phyloP scores from a whole-genome alignment of 2,329 filamentous ascomycete species.

The Fusarium sp. region DNA sequence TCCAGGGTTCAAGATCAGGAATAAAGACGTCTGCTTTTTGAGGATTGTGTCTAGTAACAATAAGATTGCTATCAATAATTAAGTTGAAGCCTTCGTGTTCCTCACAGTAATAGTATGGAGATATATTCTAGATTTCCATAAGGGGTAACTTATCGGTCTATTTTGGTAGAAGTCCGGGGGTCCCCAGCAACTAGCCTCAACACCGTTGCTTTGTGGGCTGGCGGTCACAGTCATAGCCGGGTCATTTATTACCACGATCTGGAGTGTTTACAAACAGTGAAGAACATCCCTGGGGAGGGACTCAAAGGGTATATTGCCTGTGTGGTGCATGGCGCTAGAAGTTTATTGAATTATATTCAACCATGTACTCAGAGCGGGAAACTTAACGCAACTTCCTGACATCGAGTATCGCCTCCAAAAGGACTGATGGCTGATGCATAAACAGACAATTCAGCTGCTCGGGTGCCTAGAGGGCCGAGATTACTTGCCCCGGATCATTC shows the following conservation, averaged over 20 bases:
- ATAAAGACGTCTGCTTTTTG: not conserved
- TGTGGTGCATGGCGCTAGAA: not conserved
- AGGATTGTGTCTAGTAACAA: not conserved
- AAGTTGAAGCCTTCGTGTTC: not conserved
- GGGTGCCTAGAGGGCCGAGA: conserved; percentile 39
- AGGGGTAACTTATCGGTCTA: not conserved
- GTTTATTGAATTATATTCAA: not conserved
- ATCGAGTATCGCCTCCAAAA: not conserved
- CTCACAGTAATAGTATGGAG: not conserved
- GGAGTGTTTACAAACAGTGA: not conserved
- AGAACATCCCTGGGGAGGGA: not conserved
- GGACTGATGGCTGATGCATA: conserved; percentile 15
- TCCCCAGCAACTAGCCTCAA: not conserved
- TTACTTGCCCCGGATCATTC: conserved; percentile 42
- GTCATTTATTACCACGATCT: not conserved
- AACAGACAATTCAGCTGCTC: conserved; percentile 5
- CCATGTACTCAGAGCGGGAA: not conserved
- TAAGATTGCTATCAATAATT: not conserved
- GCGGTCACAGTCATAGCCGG: not conserved
- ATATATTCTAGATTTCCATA: not conserved
- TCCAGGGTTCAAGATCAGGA: not conserved
- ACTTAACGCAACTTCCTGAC: not conserved
- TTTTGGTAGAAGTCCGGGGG: not conserved
- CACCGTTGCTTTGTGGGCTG: not conserved
- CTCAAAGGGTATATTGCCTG: not conserved